Base-by-base conservation (phyloP, 768 basidiomycete genomes). In the Mycena alexandri region DNA sequence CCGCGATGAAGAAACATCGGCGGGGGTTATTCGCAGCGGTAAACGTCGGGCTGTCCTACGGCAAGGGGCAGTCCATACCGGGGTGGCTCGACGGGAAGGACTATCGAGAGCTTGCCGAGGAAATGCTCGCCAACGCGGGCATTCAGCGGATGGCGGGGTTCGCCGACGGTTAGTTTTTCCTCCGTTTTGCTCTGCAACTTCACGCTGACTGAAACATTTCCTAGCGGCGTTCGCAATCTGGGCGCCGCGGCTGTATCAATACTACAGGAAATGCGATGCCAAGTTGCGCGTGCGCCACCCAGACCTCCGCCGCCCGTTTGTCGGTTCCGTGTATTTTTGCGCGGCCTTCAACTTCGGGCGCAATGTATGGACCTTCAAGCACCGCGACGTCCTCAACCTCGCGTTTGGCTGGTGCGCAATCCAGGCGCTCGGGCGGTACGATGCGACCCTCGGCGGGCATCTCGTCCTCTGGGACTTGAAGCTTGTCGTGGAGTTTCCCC, bases 1-100 rank as follows among this genome's bases (percentile, higher is more conserved):
- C 41, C 12, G n/a, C 25, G 19, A 55, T 63, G 50, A 14, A 10
- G 6, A 38, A 25, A 13, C 61, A 63, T 24, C 50, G 60, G 14
- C 50, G 51, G 22, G 60, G 60, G 10, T 11, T 61, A 2, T 61
- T 52, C 24, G 60, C 60, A 24, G 50, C 22, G 10, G 29, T 61
- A 24, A 61, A 17, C 4, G 5, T n/a, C 48, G n/a, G n/a, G n/a
- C n/a, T n/a, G n/a, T n/a, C n/a, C n/a, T n/a, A n/a, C n/a, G n/a
- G n/a, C n/a, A n/a, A n/a, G n/a, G n/a, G n/a, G n/a, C n/a, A n/a
- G n/a, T n/a, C n/a, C n/a, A n/a, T n/a, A n/a, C n/a, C n/a, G n/a
- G n/a, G n/a, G n/a, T n/a, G n/a, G n/a, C n/a, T n/a, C n/a, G n/a
- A n/a, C n/a, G n/a, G n/a, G n/a, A n/a, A n/a, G n/a, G n/a, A n/a